phyloP scores from a whole-genome alignment of 2,329 filamentous ascomycete species.

The Sphaerulina vaccinii region DNA sequence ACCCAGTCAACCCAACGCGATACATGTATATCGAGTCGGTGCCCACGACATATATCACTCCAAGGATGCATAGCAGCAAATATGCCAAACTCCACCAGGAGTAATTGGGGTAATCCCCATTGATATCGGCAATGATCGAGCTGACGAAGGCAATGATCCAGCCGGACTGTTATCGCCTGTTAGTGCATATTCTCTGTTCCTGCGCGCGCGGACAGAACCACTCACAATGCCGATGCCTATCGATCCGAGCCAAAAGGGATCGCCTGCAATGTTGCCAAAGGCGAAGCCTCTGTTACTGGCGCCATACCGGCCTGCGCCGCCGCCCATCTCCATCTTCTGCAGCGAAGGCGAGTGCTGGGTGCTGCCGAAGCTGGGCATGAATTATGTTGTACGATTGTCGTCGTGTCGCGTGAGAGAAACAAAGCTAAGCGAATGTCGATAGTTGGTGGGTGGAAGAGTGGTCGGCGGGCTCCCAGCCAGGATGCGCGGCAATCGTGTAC shows the following conservation, averaged over 20 bases:
- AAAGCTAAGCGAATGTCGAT: slow-evolving; percentile 25
- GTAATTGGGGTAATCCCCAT: slow-evolving; percentile 70
- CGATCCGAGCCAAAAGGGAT: slow-evolving; percentile 93
- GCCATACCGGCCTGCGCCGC: slow-evolving; percentile 28
- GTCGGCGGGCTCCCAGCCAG: slow-evolving; percentile 5
- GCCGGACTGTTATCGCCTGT: slow-evolving; percentile 64
- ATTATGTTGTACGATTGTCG: slow-evolving; percentile 4
- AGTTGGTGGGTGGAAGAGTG: slow-evolving; percentile 8
- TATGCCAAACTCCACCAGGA: slow-evolving; percentile 91
- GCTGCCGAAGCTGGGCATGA: slow-evolving; percentile 33
- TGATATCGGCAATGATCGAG: slow-evolving; percentile 70
- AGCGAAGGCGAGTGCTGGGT: slow-evolving; percentile 27
- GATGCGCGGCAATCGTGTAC: slow-evolving; percentile 8
- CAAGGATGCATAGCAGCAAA: slow-evolving; percentile 77
- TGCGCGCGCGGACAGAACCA: slow-evolving; percentile 27
- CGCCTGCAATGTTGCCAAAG: slow-evolving; percentile 86
- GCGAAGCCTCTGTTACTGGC: slow-evolving; percentile 57
- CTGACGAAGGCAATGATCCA: slow-evolving; percentile 92
- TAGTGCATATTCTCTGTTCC: slow-evolving; percentile 11
- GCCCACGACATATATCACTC: slow-evolving; percentile 77
- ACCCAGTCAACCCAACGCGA: slow-evolving; percentile 88
- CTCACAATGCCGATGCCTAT: slow-evolving; percentile 87
- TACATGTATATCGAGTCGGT: slow-evolving; percentile 84
- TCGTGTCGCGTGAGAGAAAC: slow-evolving; percentile 3
- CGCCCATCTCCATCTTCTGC: slow-evolving; percentile 36